Base-by-base conservation (phyloP, 208 protist genomes). In the Leishmania mexicana region DNA sequence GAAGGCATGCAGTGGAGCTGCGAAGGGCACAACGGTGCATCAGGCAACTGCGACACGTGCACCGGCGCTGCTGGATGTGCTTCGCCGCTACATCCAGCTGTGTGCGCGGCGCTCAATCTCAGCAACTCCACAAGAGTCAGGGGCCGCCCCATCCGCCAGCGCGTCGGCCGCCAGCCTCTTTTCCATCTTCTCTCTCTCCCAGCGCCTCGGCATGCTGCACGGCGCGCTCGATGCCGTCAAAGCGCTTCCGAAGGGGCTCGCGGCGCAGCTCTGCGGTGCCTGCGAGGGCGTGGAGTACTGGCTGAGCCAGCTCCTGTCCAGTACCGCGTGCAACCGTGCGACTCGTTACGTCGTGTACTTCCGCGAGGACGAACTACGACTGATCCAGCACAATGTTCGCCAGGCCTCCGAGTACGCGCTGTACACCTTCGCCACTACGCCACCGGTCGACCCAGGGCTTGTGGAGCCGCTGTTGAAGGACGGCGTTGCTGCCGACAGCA, bases 311-410 rank as follows among this genome's bases (percentile, higher is more conserved):
- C 77, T 95, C 3, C 76, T 96, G n/a, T 73, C 89, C 31, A 81
- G 77, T 51, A 83, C 75, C 21, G 90, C 88, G 42, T 91, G 94
- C 80, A 96, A 94, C 78, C 87, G 90, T n/a, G 90, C 90, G 19
- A 97, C 93, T 21, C 91, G 93, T 70, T 89, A 91, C 60, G 92
- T 96, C 1, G 87, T 97, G 19, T 97, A 97, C 85, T 96, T 92
- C 84, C 92, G 95, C 68, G 92, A 91, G 19, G 95, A 97, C 65
- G 93, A 96, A 40, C 83, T 95, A 53, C 89, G 91, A 60, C 87
- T 97, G 19, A 85, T 96, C 86, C 93, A 96, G 78, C 89, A 90
- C 78, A 93, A 96, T 60, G 84, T 96, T 21, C 85, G 87, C 6
- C 85, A 94, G 47, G 54, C 81, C 10, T 74, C 83, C 31, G 92